Percentiles rank a stretch among this genome's conserved stretches.
Evolutionary conservation across 192 early-diverging fungal genomes (phyloP).

Genomic region (Entophlyctis luteolus): DNA sequence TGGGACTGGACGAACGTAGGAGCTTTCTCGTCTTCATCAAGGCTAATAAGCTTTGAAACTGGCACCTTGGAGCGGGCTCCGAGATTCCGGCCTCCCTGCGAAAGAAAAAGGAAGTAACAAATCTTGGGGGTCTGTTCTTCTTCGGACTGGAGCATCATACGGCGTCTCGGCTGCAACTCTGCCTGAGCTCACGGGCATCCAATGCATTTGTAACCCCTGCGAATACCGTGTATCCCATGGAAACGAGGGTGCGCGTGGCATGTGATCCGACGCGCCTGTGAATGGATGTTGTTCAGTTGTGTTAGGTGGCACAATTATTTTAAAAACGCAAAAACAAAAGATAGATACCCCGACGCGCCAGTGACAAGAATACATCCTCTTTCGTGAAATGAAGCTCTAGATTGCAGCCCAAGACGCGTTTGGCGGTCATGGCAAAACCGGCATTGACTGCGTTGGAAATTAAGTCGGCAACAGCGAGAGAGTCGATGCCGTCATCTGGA

Average conservation of each 20-base stretch:
- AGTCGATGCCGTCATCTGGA: conserved; percentile 13
- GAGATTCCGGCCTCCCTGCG: background rate
- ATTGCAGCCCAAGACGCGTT: conserved; percentile 16
- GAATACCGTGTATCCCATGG: conserved; percentile 41
- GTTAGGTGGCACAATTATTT: background rate
- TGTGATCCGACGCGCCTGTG: conserved; percentile 20
- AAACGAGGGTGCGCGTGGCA: conserved; percentile 27
- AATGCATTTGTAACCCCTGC: conserved; percentile 34
- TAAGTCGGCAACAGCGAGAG: conserved; percentile 23
- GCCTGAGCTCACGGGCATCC: conserved; percentile 30
- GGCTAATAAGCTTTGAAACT: background rate
- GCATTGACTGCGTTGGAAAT: conserved; percentile 22
- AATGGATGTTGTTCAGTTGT: background rate
- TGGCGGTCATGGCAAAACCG: conserved; percentile 20
- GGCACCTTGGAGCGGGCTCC: background rate
- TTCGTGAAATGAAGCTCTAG: conserved; percentile 23
- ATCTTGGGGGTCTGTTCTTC: background rate
- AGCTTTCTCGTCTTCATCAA: conserved; percentile 9
- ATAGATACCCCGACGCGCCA: conserved; percentile 15
- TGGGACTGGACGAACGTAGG: background rate
- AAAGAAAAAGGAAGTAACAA: background rate
- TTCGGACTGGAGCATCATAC: background rate
- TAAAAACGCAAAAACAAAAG: background rate
- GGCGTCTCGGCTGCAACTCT: background rate
- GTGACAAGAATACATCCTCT: conserved; percentile 26